Evolutionary conservation across 768 basidiomycete species (phyloP), one percentile per base, ranked within the genome.

Genomic region (Lyophyllum decastes): DNA sequence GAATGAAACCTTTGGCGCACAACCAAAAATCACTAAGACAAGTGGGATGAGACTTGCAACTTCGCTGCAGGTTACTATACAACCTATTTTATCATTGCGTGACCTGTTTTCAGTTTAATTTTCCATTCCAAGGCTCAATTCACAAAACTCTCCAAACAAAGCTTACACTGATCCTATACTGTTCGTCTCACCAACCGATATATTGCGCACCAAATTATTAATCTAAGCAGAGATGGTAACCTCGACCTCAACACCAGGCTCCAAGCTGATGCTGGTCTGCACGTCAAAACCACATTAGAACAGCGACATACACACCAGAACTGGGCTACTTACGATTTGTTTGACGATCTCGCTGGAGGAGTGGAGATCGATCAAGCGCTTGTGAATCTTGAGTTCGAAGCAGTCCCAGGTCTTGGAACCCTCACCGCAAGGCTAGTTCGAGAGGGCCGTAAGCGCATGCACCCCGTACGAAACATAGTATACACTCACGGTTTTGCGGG

Each of bases 381-480:
- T 99, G 89, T 99, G 96, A 61, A 99, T 83, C 83, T 95, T 95
- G 80, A 99, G 89, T 80, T 99, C 96, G 79, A 95, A 98, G 69
- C 93, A 88, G 79, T 99, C 97, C 97, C 97, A 99, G 72, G 97
- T 99, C 89, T 99, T 99, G 67, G 97, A 98, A 83, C 97, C 97
- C 79, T 98, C 97, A 93, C 97, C 97, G 72, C 97, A 98, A 77
- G 97, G 92, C 93, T 97, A 67, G 9, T 27, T 43, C 43, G 38
- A 49, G 35, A 9, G 35, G n/a, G 9, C 35, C 11, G 34, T 55
- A 22, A 57, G 41, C 25, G 19, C 48, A 22, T 2, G 17, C 19
- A 21, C 48, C 59, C 17, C 3, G 3, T 27, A 16, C 4, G 7
- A 0, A 60, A 59, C 11, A 33, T 9, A 4, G 16, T 19, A 12